Base-by-base conservation (phyloP, 352 stramenopile genomes). In the Globisporangium takayamanum region DNA sequence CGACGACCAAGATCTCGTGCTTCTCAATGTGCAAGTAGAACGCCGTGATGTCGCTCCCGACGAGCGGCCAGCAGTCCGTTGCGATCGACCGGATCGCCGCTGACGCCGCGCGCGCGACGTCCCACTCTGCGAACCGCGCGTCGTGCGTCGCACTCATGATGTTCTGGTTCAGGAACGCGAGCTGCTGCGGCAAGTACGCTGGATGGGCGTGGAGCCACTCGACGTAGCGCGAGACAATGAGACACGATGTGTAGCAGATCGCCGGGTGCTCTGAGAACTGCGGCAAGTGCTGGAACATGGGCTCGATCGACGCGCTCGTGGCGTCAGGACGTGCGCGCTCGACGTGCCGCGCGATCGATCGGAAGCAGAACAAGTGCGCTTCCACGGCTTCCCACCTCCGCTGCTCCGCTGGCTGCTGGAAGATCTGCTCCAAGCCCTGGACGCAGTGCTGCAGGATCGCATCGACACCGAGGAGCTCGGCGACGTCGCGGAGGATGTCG, bases 181-280 rank as follows among this genome's bases (percentile, higher is more conserved):
- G 63, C n/a, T 90, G 72, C 18, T 67, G 67, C 3, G 69, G 66
- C 33, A 95, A 60, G 26, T 72, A 82, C 15, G 57, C 55, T 4
- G 74, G 67, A 53, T 90, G 69, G 3, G 67, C 63, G 14, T 68
- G 68, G 5, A 95, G 68, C 85, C 85, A 95, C 22, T 82, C 64
- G 5, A 76, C 80, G 44, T 92, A 95, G 10, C 85, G 81, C n/a
- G 85, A 90, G 5, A 95, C 70, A 45, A 92, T 87, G 42, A 95
- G 70, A 47, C 83, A 95, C 26, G 85, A 80, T 30, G 85, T 95
- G 71, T 95, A 95, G 66, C 76, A 80, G 55, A 93, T 92, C 10
- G 85, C 78, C 15, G 85, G 80, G 48, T 95, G 83, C 39, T 76
- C 74, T 3, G 81, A 66, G 55, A 93, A 88, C 59, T 85, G 81